These are phyloP conservation scores for Solanum medicagineum DNA, from an alignment of 257 asterid species.

Conservation along the genomic window DNA sequence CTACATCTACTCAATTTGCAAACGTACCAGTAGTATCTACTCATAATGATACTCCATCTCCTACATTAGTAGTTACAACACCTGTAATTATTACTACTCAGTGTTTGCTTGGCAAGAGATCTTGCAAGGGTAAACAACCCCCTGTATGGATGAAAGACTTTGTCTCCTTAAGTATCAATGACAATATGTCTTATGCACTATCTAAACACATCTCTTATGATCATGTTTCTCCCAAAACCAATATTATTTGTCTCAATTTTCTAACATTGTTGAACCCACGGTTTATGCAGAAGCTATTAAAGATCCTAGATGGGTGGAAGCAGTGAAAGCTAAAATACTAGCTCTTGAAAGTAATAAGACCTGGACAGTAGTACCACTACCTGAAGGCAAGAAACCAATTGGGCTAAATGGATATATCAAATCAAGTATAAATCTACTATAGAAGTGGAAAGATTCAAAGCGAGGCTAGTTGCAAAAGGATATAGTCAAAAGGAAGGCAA, in stretches of 20 bases:
- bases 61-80: too few relatives aligned
- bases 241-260: too few relatives aligned
- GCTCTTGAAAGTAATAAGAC: neutral
- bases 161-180: neutral
- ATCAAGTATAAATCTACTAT: neutral
- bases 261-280: neutral
- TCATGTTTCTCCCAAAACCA: neutral
- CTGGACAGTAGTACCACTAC: neutral
- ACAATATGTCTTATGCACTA: neutral
- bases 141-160: neutral
- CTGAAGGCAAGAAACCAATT: neutral
- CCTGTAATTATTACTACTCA: too few relatives aligned
- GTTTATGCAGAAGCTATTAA: neutral
- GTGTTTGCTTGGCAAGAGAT: too few relatives aligned
- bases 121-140: neutral
- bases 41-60: too few relatives aligned
- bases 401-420: neutral
- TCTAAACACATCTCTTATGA: neutral
- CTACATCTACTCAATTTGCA: too few relatives aligned
- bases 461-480: neutral
- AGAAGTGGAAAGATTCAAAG: neutral
- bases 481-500: neutral
- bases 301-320: neutral
- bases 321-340: too few relatives aligned
- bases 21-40: too few relatives aligned